A percentile compares a stretch with the other conserved stretches of the same genome.
Conservation (phyloP, 2,329 filamentous ascomycete species). For the Penicillium carneum region DNA sequence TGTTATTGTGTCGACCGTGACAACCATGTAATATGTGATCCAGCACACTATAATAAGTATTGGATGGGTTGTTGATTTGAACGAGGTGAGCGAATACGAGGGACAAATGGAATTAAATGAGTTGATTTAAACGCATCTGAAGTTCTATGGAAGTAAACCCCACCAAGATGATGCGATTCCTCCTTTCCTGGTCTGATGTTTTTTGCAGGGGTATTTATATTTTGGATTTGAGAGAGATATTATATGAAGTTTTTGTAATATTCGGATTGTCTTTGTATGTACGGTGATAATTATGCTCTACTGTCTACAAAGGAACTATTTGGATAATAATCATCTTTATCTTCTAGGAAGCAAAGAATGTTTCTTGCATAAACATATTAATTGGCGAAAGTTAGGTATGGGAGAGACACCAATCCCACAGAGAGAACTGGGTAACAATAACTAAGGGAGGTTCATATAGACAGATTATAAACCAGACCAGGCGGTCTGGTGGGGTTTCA, state of each 20-base stretch:
- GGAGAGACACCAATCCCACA: not conserved
- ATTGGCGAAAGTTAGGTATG: not conserved
- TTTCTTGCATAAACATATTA: conserved; percentile 2
- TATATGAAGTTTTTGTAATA: not conserved
- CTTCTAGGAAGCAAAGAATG: not conserved
- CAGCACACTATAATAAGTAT: not conserved
- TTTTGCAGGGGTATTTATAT: not conserved
- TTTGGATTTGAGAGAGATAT: not conserved
- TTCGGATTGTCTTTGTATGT: not conserved
- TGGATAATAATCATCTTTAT: not conserved
- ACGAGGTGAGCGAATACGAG: not conserved
- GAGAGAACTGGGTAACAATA: conserved; percentile 7
- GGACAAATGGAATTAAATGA: not conserved
- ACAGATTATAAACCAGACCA: conserved; percentile 8
- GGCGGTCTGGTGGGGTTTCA: not conserved
- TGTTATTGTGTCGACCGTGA: too few relatives aligned
- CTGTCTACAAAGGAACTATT: not conserved
- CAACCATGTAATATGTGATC: not conserved
- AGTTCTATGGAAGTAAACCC: not conserved
- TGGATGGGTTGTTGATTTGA: not conserved
- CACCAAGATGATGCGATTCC: not conserved
- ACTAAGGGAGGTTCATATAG: not conserved
- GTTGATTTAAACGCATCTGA: not conserved
- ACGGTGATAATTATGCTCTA: not conserved
- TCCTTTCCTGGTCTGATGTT: not conserved